phyloP scores from a whole-genome alignment of 78 protist genomes.

The Neovahlkampfia damariscottae region DNA sequence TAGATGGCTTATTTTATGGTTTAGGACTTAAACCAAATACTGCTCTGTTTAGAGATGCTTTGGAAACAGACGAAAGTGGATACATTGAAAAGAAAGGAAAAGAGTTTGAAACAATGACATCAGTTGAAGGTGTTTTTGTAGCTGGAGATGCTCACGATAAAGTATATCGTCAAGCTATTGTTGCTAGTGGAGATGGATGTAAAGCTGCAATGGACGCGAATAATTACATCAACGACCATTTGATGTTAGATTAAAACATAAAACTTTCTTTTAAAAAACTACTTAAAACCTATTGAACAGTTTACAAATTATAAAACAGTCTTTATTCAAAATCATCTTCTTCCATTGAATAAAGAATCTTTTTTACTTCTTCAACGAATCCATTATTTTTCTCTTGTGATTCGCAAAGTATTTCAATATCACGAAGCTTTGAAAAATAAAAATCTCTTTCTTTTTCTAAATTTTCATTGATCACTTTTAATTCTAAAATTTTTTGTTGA shows the following conservation, averaged over 20 bases:
- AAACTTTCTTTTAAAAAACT: too few species aligned
- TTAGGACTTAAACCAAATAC: conserved; percentile 82
- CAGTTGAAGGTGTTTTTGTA: conserved; percentile 72
- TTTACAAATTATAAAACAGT: too few species aligned
- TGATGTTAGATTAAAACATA: too few species aligned
- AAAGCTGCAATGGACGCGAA: conserved; percentile 77
- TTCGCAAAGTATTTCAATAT: conserved; percentile 60
- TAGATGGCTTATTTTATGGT: conserved; percentile 65
- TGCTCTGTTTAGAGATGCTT: conserved; percentile 31
- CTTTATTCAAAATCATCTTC: too few species aligned
- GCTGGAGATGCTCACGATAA: conserved; percentile 76
- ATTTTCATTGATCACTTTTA: conserved; percentile 21
- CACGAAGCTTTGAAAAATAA: conserved; percentile 48
- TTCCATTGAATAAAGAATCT: too few species aligned
- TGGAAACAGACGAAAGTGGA: conserved; percentile 43
- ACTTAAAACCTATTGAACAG: too few species aligned
- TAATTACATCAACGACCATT: conserved; percentile 42
- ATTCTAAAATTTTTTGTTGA: conserved; percentile 13
- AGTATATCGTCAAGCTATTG: conserved; percentile 75
- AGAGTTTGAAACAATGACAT: conserved; percentile 45
- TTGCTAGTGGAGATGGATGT: conserved; percentile 85
- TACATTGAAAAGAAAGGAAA: conserved; percentile 41
- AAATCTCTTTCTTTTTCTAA: conserved; percentile 62
- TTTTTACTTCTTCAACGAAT: too few species aligned
- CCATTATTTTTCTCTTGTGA: neutral